Percentiles rank a stretch among this genome's conserved stretches.
These are phyloP conservation scores for Pseudogymnoascus destructans DNA, from an alignment of 2,329 filamentous ascomycete genomes.

Conservation along the genomic window DNA sequence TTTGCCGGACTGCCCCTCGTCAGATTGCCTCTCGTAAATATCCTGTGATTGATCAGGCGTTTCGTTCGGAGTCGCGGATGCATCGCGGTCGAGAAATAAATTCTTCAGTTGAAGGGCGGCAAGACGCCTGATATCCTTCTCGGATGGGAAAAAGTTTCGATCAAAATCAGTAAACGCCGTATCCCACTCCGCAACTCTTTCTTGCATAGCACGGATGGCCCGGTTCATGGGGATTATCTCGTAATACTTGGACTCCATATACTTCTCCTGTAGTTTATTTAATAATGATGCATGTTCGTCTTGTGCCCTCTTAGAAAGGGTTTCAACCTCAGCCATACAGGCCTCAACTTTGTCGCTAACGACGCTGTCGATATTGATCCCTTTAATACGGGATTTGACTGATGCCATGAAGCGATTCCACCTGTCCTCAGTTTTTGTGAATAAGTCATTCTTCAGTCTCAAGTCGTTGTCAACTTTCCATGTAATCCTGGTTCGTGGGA, in stretches of 20 bases:
- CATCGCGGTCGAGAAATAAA: constrained; percentile 75
- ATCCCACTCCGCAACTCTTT: constrained; percentile 91
- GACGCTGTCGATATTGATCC: constrained; percentile 85
- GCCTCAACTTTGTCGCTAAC: constrained; percentile 73
- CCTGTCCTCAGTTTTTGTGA: constrained; percentile 63
- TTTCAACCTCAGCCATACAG: constrained; percentile 71
- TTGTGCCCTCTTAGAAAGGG: constrained; percentile 62
- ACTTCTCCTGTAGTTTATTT: constrained; percentile 72
- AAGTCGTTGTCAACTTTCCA: constrained; percentile 98
- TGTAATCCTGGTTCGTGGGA: constrained; percentile 77
- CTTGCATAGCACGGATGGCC: constrained; percentile 78
- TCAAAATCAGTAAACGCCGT: constrained; percentile 83
- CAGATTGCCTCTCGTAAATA: constrained; percentile 32
- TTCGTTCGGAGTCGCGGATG: constrained; percentile 66
- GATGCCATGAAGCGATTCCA: constrained; percentile 80
- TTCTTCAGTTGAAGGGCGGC: constrained; percentile 88
- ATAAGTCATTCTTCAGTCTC: constrained; percentile 85
- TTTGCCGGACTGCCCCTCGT: constrained; percentile 15
- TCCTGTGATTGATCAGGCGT: constrained; percentile 41
- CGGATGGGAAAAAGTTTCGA: constrained; percentile 78
- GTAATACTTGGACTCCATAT: constrained; percentile 90
- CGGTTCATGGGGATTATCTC: constrained; percentile 90
- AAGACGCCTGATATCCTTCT: constrained; percentile 87
- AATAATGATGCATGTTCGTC: constrained; percentile 69
- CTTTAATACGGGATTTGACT: constrained; percentile 68